Evolutionary conservation across 768 basidiomycete species (phyloP).

Genomic region (Russula foetens): DNA sequence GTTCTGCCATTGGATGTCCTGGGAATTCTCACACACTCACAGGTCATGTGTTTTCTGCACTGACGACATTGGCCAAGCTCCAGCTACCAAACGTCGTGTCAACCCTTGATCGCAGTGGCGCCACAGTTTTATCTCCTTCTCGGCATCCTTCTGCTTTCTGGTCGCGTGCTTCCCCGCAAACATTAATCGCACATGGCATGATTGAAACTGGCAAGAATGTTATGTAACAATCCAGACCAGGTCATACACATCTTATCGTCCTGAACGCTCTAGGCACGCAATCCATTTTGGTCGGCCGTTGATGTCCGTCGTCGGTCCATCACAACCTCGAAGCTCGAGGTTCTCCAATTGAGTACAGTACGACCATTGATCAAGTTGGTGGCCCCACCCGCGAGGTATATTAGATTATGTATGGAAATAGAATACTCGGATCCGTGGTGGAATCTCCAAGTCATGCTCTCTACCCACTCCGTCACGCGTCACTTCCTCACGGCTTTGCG

Average conservation of each 20-base stretch:
- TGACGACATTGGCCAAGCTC: no score
- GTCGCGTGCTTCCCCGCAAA: not conserved
- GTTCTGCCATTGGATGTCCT: not conserved
- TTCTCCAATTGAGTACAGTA: no score
- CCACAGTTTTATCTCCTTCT: not conserved
- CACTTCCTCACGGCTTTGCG: conserved; percentile 50
- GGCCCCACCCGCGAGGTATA: not conserved
- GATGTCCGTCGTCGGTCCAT: not conserved
- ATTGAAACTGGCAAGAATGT: no score
- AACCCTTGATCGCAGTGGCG: not conserved
- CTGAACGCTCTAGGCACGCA: no score
- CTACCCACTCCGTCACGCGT: conserved; percentile 21
- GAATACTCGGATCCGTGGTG: no score
- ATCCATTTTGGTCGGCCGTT: not conserved
- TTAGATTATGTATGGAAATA: not conserved
- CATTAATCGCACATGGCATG: no score
- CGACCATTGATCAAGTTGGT: not conserved
- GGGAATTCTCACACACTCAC: not conserved
- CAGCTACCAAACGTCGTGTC: no score
- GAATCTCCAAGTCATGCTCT: not conserved
- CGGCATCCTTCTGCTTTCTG: not conserved
- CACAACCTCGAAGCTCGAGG: no score
- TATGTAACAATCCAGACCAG: not conserved
- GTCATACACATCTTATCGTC: no score
- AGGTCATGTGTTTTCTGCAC: not conserved